Evolutionary conservation across 2,329 filamentous ascomycete species (phyloP).

Genomic region (Lasiodiplodia sp.): DNA sequence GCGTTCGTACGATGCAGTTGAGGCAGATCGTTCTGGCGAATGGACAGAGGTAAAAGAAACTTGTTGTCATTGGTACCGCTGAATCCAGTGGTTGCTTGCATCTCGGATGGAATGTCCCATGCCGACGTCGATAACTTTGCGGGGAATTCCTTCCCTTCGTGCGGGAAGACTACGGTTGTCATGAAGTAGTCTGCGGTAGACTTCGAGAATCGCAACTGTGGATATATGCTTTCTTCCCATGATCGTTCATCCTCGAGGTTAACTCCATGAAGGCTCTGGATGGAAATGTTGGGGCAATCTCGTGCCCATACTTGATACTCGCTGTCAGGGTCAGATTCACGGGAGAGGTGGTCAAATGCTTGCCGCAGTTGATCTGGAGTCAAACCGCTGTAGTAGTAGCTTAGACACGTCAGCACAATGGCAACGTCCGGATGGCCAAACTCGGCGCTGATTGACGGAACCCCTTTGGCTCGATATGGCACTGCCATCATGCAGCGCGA

Average conservation of each 20-base stretch:
- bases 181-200: slow-evolving; percentile 70
- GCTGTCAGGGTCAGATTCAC: slow-evolving; percentile 59
- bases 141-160: slow-evolving; percentile 68
- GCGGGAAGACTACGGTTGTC: slow-evolving; percentile 64
- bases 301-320: slow-evolving; percentile 62
- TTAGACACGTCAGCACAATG: slow-evolving; percentile 69
- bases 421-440: slow-evolving; percentile 73
- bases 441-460: slow-evolving; percentile 67
- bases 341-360: slow-evolving; percentile 56
- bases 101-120: slow-evolving; percentile 65
- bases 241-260: slow-evolving; percentile 57
- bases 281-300: slow-evolving; percentile 46
- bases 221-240: slow-evolving; percentile 60
- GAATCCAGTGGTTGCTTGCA: slow-evolving; percentile 64
- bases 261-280: slow-evolving; percentile 39
- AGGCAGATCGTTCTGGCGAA: slow-evolving; percentile 63
- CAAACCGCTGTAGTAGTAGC: slow-evolving; percentile 72
- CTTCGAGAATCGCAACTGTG: slow-evolving; percentile 60
- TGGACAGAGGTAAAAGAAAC: slow-evolving; percentile 62
- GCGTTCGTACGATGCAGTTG: slow-evolving; percentile 71
- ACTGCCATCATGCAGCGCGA: slow-evolving; percentile 53
- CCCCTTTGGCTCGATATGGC: slow-evolving; percentile 71
- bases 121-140: slow-evolving; percentile 70
- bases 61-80: slow-evolving; percentile 73
- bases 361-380: slow-evolving; percentile 57